These are phyloP conservation scores for Phytopythium helicoides DNA, from an alignment of 352 stramenopile species.

Conservation along the genomic window DNA sequence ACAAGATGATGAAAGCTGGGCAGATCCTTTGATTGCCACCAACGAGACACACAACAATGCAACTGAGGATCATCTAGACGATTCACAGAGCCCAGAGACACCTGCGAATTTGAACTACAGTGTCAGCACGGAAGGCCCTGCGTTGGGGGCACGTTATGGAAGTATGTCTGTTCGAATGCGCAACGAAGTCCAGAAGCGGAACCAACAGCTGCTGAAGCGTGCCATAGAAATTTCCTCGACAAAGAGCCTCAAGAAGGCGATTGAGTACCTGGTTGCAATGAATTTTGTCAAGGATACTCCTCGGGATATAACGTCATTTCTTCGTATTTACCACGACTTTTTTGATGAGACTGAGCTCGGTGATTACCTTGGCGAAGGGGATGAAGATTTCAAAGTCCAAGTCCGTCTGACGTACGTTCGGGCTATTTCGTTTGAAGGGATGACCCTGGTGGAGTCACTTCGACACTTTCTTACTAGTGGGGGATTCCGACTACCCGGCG, in stretches of 20 bases:
- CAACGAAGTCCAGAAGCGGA: constrained; percentile 81
- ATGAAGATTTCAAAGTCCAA: constrained; percentile 88
- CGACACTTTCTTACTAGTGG: constrained; percentile 97
- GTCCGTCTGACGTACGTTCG: constrained; percentile 95
- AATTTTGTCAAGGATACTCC: constrained; percentile 84
- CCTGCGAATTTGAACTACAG: neutral
- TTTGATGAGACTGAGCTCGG: constrained; percentile 93
- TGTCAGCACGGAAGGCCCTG: neutral
- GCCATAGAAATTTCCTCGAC: constrained; percentile 76
- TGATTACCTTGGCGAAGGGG: constrained; percentile 93
- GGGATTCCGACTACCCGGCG: constrained; percentile 96
- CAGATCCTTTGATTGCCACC: too few species aligned
- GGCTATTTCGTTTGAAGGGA: constrained; percentile 96
- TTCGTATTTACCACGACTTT: constrained; percentile 92
- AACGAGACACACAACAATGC: neutral
- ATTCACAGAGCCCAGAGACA: neutral
- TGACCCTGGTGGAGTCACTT: constrained; percentile 96
- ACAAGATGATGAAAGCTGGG: constrained; percentile 46
- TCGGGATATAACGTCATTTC: constrained; percentile 92
- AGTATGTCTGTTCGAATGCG: constrained; percentile 73
- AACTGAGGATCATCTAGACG: neutral
- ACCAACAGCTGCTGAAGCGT: constrained; percentile 76
- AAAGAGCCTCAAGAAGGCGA: constrained; percentile 86
- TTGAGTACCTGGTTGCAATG: constrained; percentile 85
- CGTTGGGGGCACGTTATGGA: constrained; percentile 29